Evolutionary conservation across 805 yeast species (phyloP).

Genomic region (Grigorovia transvaalensis): DNA sequence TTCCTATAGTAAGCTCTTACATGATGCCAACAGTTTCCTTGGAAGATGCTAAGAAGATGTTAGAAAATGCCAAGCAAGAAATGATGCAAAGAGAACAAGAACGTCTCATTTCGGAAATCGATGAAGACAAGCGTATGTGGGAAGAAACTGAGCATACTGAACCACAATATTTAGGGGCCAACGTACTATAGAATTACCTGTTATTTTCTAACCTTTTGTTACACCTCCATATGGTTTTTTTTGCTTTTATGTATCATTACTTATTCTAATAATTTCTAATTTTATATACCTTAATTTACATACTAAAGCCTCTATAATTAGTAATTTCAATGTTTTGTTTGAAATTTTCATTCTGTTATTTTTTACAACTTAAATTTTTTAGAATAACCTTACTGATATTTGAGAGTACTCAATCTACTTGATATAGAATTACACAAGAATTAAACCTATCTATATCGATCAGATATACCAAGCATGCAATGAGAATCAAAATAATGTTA

Average conservation of each 20-base stretch:
- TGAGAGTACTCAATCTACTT: too few species aligned
- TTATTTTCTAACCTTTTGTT: background rate
- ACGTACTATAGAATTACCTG: background rate
- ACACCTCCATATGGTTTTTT: background rate
- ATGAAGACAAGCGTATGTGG: conserved; percentile 25
- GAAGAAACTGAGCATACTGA: conserved; percentile 10
- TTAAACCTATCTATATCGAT: too few species aligned
- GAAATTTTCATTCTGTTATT: too few species aligned
- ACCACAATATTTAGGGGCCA: background rate
- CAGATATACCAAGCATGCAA: too few species aligned
- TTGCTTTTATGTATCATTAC: background rate
- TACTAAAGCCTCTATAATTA: background rate
- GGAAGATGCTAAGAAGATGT: conserved; percentile 73
- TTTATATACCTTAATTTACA: too few species aligned
- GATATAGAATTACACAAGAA: too few species aligned
- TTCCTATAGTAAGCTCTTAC: conserved; percentile 89
- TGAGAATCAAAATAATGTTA: background rate
- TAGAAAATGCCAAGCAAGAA: conserved; percentile 71
- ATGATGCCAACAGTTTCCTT: conserved; percentile 87
- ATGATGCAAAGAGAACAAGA: conserved; percentile 45
- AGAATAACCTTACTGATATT: too few species aligned
- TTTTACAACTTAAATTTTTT: background rate
- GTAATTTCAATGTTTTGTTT: background rate
- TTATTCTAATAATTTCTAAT: background rate
- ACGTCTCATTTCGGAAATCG: conserved; percentile 19